Evolutionary conservation across 1,284 basidiomycete species (phyloP).

Genomic region (Termitomyces sp.): DNA sequence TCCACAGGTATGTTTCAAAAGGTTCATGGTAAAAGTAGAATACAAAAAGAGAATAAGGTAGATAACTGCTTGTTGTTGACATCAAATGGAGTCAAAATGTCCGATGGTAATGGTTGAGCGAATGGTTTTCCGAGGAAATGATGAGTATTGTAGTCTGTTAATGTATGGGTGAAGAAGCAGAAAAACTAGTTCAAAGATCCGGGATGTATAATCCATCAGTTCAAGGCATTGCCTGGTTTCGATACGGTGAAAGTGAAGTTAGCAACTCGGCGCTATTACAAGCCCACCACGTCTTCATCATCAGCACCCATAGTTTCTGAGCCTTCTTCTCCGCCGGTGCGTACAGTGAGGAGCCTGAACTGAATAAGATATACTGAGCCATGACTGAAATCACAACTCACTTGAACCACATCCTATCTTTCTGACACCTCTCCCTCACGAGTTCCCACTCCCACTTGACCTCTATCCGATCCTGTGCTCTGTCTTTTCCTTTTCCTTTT

Average conservation of each 20-base stretch:
- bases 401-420: conserved; percentile 12
- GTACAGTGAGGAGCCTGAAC: conserved; percentile 1
- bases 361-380: background rate
- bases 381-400: background rate
- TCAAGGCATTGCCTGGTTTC: background rate
- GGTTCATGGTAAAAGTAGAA: background rate
- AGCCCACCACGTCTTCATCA: background rate
- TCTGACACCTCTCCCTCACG: conserved; percentile 12
- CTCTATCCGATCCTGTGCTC: background rate
- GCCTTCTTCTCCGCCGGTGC: background rate
- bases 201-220: background rate
- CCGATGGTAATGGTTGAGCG: background rate
- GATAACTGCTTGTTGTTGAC: background rate
- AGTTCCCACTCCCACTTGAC: conserved; percentile 15
- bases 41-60: background rate
- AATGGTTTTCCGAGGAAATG: background rate
- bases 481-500: conserved; percentile 1
- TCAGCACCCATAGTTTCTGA: background rate
- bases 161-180: background rate
- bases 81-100: background rate
- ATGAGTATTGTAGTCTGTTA: too few species aligned
- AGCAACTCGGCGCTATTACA: background rate
- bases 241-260: background rate
- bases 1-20: background rate
- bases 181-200: background rate